Evolutionary conservation across 1,139 yeast species (phyloP).

Genomic region (Suhomyces panamericanus): DNA sequence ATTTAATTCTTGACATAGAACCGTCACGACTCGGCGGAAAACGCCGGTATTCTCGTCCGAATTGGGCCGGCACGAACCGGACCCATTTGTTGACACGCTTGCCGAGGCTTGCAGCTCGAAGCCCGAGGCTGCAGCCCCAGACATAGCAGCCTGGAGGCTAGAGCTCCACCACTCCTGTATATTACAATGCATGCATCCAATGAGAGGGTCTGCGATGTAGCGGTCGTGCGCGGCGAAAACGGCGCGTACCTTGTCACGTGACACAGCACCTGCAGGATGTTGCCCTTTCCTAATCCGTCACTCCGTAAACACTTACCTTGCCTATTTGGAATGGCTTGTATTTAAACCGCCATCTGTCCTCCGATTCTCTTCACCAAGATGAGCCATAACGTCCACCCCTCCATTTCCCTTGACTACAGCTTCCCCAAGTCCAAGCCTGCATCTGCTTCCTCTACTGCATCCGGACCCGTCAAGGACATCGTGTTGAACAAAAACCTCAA

Average conservation of each 20-base stretch:
- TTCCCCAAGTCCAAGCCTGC: slow-evolving; percentile 19
- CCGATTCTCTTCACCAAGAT: slow-evolving; percentile 5
- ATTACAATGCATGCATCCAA: slow-evolving; percentile 7
- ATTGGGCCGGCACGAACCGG: too few species aligned
- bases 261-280: not conserved
- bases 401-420: slow-evolving; percentile 23
- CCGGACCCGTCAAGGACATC: slow-evolving; percentile 20
- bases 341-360: slow-evolving; percentile 2
- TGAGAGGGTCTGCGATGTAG: slow-evolving; percentile 1
- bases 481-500: slow-evolving; percentile 27
- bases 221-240: not conserved
- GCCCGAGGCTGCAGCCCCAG: too few species aligned
- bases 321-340: slow-evolving; percentile 5
- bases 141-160: too few species aligned
- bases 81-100: too few species aligned
- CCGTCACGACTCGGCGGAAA: not conserved
- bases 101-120: too few species aligned
- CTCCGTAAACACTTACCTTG: slow-evolving; percentile 10
- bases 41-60: not conserved
- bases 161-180: slow-evolving; percentile 3
- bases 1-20: not conserved
- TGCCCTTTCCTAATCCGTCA: slow-evolving; percentile 7
- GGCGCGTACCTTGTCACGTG: not conserved
- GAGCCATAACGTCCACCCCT: slow-evolving; percentile 17
- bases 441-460: not conserved